A percentile compares a stretch with the other conserved stretches of the same genome.
These are phyloP conservation scores for Cocos nucifera DNA, from an alignment of 176 grass and related monocot genomes.

Conservation along the genomic window DNA sequence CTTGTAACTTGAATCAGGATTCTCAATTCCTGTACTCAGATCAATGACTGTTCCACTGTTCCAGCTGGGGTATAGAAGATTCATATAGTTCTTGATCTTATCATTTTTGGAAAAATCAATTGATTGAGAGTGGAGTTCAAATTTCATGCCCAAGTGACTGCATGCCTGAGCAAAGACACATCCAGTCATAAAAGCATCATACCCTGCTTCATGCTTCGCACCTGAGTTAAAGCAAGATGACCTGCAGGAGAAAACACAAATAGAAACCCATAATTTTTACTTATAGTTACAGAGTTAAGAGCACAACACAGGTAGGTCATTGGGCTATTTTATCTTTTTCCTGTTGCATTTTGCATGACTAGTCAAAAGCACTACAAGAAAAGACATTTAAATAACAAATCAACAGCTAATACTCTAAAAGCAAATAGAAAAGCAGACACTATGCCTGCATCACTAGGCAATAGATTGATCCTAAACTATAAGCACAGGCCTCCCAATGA, in stretches of 20 bases:
- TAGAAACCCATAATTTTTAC: too few relatives aligned
- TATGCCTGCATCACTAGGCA: too few relatives aligned
- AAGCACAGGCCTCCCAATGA: too few relatives aligned
- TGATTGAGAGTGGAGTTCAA: conserved; percentile 38
- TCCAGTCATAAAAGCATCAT: conserved; percentile 97
- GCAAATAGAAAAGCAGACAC: too few relatives aligned
- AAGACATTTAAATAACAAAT: too few relatives aligned
- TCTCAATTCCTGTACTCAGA: conserved; percentile 63
- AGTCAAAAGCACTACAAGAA: too few relatives aligned
- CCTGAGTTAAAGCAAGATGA: conserved; percentile 80
- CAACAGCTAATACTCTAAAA: too few relatives aligned
- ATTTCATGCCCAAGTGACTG: conserved; percentile 53
- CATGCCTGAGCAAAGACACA: conserved; percentile 78
- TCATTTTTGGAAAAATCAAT: conserved; percentile 41
- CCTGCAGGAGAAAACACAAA: conserved; percentile 36
- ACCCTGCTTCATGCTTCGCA: conserved; percentile 89
- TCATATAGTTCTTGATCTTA: conserved; percentile 54
- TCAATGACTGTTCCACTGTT: conserved; percentile 83
- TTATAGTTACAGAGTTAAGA: too few relatives aligned
- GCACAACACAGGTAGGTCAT: too few relatives aligned
- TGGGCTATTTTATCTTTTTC: too few relatives aligned
- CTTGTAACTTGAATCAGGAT: conserved; percentile 48
- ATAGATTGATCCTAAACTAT: too few relatives aligned
- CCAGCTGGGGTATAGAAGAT: conserved; percentile 53
- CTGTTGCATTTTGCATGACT: too few relatives aligned